A percentile compares a stretch with the other conserved stretches of the same genome.
Evolutionary conservation across 2,329 filamentous ascomycete species (phyloP).

Genomic region (Neofusicoccum kwambonambiense): DNA sequence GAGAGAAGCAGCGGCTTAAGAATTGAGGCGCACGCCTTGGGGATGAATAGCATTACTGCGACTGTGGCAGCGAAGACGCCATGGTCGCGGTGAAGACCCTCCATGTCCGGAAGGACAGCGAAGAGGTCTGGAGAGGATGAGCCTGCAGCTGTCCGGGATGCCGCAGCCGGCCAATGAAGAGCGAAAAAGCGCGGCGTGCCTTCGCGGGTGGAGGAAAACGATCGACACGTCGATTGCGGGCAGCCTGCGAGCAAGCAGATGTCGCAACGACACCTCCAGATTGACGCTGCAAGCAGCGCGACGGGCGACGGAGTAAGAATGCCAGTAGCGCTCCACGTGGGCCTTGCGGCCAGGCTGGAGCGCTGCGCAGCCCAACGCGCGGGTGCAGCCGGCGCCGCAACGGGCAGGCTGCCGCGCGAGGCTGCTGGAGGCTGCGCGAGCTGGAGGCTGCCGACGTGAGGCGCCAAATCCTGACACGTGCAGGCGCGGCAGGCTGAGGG

Average conservation of each 20-base stretch:
- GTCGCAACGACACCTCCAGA: background rate
- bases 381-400: background rate
- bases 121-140: slow-evolving; percentile 1
- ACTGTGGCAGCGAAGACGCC: slow-evolving; percentile 5
- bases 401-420: background rate
- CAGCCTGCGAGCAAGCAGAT: background rate
- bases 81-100: slow-evolving; percentile 12
- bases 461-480: background rate
- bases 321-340: slow-evolving; percentile 13
- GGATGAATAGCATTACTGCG: slow-evolving; percentile 3
- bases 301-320: slow-evolving; percentile 1
- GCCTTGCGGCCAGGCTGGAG: background rate
- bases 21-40: background rate
- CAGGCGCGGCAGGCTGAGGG: slow-evolving; percentile 1
- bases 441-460: background rate
- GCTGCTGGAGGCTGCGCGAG: background rate
- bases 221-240: slow-evolving; percentile 14
- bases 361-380: background rate
- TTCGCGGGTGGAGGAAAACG: slow-evolving; percentile 9
- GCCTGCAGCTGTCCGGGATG: slow-evolving; percentile 3
- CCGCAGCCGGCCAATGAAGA: slow-evolving; percentile 10
- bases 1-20: slow-evolving; percentile 3
- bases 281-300: slow-evolving; percentile 3
- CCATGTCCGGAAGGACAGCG: slow-evolving; percentile 14
- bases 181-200: slow-evolving; percentile 1